phyloP scores from a whole-genome alignment of 73 alveolate species.

The Paramecium primaurelia region DNA sequence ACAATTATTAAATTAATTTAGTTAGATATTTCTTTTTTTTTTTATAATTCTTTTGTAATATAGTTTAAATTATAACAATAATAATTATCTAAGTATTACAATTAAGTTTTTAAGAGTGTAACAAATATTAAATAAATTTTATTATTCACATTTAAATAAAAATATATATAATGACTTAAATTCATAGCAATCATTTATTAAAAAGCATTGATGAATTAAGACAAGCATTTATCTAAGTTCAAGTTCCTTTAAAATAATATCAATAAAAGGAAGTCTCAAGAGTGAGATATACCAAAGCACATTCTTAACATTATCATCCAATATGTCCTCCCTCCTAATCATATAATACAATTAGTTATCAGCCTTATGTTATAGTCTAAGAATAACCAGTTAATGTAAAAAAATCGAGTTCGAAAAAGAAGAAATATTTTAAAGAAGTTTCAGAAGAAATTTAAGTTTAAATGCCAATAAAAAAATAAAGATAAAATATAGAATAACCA shows the following conservation, averaged over 20 bases:
- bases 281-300: background rate
- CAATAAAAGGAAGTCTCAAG: background rate
- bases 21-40: no score
- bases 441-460: background rate
- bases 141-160: background rate
- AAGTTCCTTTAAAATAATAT: background rate
- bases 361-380: background rate
- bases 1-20: no score
- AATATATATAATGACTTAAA: background rate
- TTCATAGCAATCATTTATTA: background rate
- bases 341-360: background rate
- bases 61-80: no score
- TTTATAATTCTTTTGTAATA: no score
- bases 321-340: background rate
- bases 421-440: background rate
- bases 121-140: background rate
- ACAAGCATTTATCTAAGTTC: background rate
- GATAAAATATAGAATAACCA: background rate
- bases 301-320: background rate
- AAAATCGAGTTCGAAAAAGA: background rate
- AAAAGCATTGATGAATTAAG: background rate
- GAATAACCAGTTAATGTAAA: background rate
- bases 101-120: background rate
- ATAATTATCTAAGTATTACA: no score
- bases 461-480: background rate